Evolutionary conservation across 805 yeast species (phyloP).

Genomic region (Ascoidea rubescens): DNA sequence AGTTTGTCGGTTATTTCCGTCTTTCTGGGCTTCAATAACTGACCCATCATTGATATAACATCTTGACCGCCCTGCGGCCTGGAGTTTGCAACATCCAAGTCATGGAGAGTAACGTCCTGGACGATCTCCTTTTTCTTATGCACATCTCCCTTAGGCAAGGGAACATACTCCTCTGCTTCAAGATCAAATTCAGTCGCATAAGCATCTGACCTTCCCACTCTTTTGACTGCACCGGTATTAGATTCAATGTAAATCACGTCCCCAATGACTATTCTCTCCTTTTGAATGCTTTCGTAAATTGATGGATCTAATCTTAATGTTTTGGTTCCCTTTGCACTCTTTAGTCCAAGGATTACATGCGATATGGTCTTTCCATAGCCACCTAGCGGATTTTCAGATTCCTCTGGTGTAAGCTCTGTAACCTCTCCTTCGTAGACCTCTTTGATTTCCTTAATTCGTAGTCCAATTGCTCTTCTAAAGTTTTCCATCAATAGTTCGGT

Average conservation of each 20-base stretch:
- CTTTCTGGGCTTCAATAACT: slow-evolving; percentile 86
- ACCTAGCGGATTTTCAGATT: slow-evolving; percentile 91
- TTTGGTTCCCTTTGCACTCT: slow-evolving; percentile 85
- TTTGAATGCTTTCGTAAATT: slow-evolving; percentile 86
- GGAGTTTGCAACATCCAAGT: slow-evolving; percentile 91
- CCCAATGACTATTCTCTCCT: slow-evolving; percentile 88
- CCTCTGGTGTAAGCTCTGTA: slow-evolving; percentile 89
- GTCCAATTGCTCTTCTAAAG: slow-evolving; percentile 91
- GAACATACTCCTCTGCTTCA: slow-evolving; percentile 97
- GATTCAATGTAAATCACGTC: slow-evolving; percentile 96
- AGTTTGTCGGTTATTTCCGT: slow-evolving; percentile 95
- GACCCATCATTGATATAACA: slow-evolving; percentile 93
- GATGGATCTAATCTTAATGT: slow-evolving; percentile 81
- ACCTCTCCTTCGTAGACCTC: slow-evolving; percentile 98
- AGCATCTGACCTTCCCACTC: slow-evolving; percentile 98
- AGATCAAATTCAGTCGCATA: slow-evolving; percentile 96
- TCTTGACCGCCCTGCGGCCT: slow-evolving; percentile 97
- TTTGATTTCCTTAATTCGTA: slow-evolving; percentile 90
- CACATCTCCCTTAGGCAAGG: slow-evolving; percentile 97
- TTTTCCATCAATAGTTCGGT: slow-evolving; percentile 95
- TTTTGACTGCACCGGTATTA: slow-evolving; percentile 91
- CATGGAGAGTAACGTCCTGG: slow-evolving; percentile 94
- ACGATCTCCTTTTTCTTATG: slow-evolving; percentile 97
- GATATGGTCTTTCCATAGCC: slow-evolving; percentile 96
- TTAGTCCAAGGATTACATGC: slow-evolving; percentile 87